These are phyloP conservation scores for Alternaria sp. DNA, from an alignment of 2,329 filamentous ascomycete genomes.

Conservation along the genomic window DNA sequence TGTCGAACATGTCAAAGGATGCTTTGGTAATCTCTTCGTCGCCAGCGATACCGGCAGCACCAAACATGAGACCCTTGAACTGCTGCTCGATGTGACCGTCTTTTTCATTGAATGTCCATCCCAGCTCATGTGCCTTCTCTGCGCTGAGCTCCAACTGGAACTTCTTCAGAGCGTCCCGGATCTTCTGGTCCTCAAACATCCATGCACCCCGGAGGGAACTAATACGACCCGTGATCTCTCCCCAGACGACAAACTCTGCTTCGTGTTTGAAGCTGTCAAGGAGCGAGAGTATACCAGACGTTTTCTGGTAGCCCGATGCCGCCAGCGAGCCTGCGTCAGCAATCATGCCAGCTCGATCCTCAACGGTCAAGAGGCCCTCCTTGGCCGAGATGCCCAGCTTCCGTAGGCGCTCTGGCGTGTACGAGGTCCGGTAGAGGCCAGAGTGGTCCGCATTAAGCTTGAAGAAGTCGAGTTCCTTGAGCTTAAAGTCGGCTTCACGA, in stretches of 20 bases:
- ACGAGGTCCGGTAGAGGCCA: conserved; percentile 88
- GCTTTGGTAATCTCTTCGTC: conserved; percentile 80
- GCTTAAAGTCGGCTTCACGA: conserved; percentile 77
- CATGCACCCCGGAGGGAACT: conserved; percentile 81
- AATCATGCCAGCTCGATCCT: conserved; percentile 91
- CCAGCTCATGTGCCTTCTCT: conserved; percentile 81
- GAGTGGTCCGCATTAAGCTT: conserved; percentile 97
- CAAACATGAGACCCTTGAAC: conserved; percentile 92
- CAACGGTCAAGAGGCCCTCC: conserved; percentile 77
- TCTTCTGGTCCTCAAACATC: conserved; percentile 80
- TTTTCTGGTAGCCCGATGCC: conserved; percentile 90
- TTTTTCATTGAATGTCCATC: conserved; percentile 83
- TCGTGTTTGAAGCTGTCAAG: conserved; percentile 84
- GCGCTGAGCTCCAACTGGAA: conserved; percentile 83
- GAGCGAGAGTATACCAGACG: conserved; percentile 83
- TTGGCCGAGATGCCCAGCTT: conserved; percentile 90
- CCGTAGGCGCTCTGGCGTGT: conserved; percentile 79
- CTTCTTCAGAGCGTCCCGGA: conserved; percentile 76
- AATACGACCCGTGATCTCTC: conserved; percentile 82
- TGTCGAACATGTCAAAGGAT: conserved; percentile 87
- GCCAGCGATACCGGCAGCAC: conserved; percentile 78
- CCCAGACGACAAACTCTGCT: conserved; percentile 92
- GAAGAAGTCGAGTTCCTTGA: conserved; percentile 85
- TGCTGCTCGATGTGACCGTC: conserved; percentile 93
- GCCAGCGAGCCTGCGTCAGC: conserved; percentile 90